Percentiles rank a stretch among this genome's conserved stretches.
Conservation (phyloP, 176 grass and related monocot species). For the Melocanna baccifera region DNA sequence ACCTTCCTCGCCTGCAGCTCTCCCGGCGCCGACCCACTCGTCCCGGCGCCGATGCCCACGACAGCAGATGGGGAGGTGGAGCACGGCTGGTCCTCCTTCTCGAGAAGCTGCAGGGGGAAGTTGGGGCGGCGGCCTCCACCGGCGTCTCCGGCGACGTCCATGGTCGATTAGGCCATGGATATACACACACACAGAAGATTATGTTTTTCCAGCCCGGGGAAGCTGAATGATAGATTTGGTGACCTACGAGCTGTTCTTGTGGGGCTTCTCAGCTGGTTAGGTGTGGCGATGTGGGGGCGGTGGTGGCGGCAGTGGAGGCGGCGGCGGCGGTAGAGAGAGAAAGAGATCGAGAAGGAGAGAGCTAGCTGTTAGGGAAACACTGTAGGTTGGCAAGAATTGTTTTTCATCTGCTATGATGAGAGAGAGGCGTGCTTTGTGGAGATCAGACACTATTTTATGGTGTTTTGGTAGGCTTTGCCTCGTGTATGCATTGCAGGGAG, state of each 20-base stretch:
- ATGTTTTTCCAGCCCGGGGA: not conserved
- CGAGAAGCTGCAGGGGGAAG: slow-evolving; percentile 77
- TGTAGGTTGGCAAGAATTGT: not conserved
- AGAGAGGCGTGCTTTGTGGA: not conserved
- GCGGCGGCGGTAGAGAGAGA: slow-evolving; percentile 24
- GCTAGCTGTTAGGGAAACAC: slow-evolving; percentile 27
- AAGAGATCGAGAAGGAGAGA: slow-evolving; percentile 31
- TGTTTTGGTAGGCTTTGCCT: slow-evolving; percentile 45
- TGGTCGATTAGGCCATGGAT: slow-evolving; percentile 31
- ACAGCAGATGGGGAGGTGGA: slow-evolving; percentile 53
- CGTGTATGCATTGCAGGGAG: slow-evolving; percentile 37
- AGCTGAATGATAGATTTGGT: slow-evolving; percentile 20
- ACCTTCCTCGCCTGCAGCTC: slow-evolving; percentile 46
- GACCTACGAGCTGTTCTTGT: slow-evolving; percentile 31
- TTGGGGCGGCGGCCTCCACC: slow-evolving; percentile 51
- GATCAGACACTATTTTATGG: slow-evolving; percentile 57
- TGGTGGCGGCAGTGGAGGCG: not conserved
- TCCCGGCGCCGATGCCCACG: not conserved
- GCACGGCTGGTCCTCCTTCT: slow-evolving; percentile 69
- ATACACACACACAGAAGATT: not conserved
- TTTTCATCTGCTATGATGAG: slow-evolving; percentile 9
- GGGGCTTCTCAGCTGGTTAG: slow-evolving; percentile 29
- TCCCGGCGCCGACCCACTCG: slow-evolving; percentile 33
- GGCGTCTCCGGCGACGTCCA: slow-evolving; percentile 35
- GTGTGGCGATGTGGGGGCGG: slow-evolving; percentile 24